Percentiles rank a stretch among this genome's conserved stretches.
These are phyloP conservation scores for Botrytis elliptica DNA, from an alignment of 2,329 filamentous ascomycete genomes.

Conservation along the genomic window DNA sequence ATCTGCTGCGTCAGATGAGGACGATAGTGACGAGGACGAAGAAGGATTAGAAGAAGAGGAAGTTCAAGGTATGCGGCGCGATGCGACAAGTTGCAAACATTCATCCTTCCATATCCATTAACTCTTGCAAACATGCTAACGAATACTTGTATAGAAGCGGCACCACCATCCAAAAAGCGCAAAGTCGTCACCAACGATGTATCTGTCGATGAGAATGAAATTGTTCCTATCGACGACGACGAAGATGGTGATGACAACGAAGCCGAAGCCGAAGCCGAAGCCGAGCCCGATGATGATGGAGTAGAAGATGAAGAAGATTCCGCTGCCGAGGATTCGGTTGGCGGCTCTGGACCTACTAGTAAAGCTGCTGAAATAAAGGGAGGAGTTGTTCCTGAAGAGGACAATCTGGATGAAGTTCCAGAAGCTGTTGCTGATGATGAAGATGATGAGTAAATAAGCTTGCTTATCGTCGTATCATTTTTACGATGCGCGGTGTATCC, in stretches of 20 bases:
- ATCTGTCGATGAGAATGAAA: conserved; percentile 2
- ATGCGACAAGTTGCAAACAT: neutral
- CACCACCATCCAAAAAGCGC: conserved; percentile 35
- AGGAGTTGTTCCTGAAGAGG: conserved; percentile 17
- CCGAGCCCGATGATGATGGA: neutral
- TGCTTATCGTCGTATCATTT: neutral
- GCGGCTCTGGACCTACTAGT: conserved; percentile 21
- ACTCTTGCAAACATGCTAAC: neutral
- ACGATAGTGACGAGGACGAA: conserved; percentile 41
- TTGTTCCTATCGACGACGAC: neutral
- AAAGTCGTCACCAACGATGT: conserved; percentile 23
- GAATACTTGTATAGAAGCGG: conserved; percentile 23
- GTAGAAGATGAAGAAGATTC: conserved; percentile 25
- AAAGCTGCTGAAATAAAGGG: conserved; percentile 22
- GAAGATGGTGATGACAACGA: conserved; percentile 10
- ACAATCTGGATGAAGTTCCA: conserved; percentile 24
- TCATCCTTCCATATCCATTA: neutral
- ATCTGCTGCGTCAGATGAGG: conserved; percentile 30
- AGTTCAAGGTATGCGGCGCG: conserved; percentile 14
- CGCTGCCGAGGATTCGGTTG: conserved; percentile 22
- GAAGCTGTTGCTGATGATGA: conserved; percentile 22
- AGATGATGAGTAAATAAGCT: conserved; percentile 24
- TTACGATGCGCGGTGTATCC: conserved; percentile 1
- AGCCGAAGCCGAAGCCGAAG: neutral
- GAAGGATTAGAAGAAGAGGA: conserved; percentile 34